Conservation (phyloP, 1,284 basidiomycete genomes). For the Microbotryum lychnidis-dioicae region DNA sequence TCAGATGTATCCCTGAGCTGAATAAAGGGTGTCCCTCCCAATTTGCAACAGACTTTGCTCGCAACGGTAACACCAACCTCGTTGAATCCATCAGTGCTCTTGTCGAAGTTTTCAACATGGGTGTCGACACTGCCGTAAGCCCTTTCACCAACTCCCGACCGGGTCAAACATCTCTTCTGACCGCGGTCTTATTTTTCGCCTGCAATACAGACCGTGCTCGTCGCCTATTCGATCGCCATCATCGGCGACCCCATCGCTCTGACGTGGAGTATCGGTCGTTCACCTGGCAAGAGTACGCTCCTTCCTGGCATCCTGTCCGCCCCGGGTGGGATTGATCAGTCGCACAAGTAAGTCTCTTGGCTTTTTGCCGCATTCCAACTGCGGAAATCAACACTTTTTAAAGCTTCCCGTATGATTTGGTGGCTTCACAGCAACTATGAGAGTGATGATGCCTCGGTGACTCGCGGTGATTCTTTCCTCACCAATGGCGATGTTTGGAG, state of each 20-base stretch:
- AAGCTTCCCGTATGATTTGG: too few species aligned
- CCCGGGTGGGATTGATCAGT: conserved; percentile 8
- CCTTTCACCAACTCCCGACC: too few species aligned
- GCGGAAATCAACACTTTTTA: too few species aligned
- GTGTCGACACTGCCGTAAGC: not conserved
- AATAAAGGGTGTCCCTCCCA: not conserved
- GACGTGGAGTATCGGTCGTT: conserved; percentile 8
- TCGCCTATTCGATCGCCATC: conserved; percentile 15
- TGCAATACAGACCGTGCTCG: not conserved
- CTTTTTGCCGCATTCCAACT: too few species aligned
- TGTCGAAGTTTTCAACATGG: conserved; percentile 5
- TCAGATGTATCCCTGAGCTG: not conserved
- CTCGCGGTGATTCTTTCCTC: conserved; percentile 9
- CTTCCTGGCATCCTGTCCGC: conserved; percentile 9
- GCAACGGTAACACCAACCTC: conserved; percentile 6
- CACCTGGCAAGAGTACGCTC: conserved; percentile 1
- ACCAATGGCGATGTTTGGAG: conserved; percentile 28
- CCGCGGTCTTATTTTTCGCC: not conserved
- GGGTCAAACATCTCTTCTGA: too few species aligned
- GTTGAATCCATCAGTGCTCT: conserved; percentile 3
- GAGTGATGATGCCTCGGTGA: conserved; percentile 8
- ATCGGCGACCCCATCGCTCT: conserved; percentile 13
- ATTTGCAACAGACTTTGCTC: conserved; percentile 2
- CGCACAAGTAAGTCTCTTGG: conserved; percentile 1
- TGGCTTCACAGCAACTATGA: conserved; percentile 2